A percentile compares a stretch with the other conserved stretches of the same genome.
phyloP scores from a whole-genome alignment of 1,139 yeast species.

The Diutina ranongensis region DNA sequence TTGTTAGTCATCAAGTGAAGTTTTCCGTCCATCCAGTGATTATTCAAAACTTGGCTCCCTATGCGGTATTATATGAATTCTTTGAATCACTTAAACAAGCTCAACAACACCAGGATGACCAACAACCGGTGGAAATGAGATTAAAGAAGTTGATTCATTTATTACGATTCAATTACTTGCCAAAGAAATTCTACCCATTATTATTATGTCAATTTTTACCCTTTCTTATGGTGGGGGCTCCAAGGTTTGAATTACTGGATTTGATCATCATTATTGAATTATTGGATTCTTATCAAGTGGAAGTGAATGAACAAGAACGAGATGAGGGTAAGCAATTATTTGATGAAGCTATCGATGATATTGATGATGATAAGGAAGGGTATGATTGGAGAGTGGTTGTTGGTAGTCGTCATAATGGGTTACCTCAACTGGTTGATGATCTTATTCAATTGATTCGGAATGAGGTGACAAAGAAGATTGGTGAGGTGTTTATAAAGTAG shows the following conservation, averaged over 20 bases:
- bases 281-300: conserved; percentile 35
- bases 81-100: conserved; percentile 21
- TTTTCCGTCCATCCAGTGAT: conserved; percentile 42
- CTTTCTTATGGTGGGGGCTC: conserved; percentile 20
- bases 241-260: conserved; percentile 29
- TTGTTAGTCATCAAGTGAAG: conserved; percentile 30
- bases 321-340: background rate
- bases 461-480: conserved; percentile 25
- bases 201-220: conserved; percentile 40
- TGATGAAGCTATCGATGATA: conserved; percentile 16
- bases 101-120: conserved; percentile 8
- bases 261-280: conserved; percentile 36
- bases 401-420: conserved; percentile 10
- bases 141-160: conserved; percentile 37
- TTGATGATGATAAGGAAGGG: conserved; percentile 14
- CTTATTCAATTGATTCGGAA: conserved; percentile 21
- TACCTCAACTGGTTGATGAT: conserved; percentile 18
- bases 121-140: conserved; percentile 12
- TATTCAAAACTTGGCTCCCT: conserved; percentile 61
- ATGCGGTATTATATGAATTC: conserved; percentile 51
- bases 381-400: conserved; percentile 28
- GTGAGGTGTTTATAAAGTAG: conserved; percentile 19
- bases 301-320: conserved; percentile 11
- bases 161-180: conserved; percentile 54
- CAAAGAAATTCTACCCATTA: conserved; percentile 42